Evolutionary conservation across 345 rosid genomes (phyloP), one percentile per base, ranked within the genome.

Genomic region (Eucalyptus polybractea): DNA sequence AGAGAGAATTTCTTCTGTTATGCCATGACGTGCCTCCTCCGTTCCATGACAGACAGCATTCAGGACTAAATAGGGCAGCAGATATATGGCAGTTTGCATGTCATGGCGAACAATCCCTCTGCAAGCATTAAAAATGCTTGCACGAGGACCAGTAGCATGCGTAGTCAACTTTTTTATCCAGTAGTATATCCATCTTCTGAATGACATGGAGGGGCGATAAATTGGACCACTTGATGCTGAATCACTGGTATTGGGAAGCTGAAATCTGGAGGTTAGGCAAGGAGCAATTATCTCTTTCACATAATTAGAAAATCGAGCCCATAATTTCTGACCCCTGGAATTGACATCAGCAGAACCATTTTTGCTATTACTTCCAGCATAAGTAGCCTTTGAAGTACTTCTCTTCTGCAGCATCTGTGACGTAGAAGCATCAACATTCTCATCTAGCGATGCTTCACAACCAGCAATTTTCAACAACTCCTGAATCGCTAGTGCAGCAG

Each of bases 401-500:
- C 92, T 93, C 33, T 90, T 92, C 92, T 92, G 92, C 92, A 50
- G 83, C 33, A 47, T 76, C 45, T 90, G 92, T 50, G 94, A 91
- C 45, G 87, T 90, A 89, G 93, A 93, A 91, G 93, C 88, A 90
- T 90, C 90, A 92, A 89, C 92, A 93, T 93, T 95, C 90, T 93
- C 97, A 94, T 96, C 98, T 86, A 97, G 91, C 25, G 99, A 97
- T 93, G 99, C 98, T 92, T 95, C 97, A 93, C 99, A 97, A 88
- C 99, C 99, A 88, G 99, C 99, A 92, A 97, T 93, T 94, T 97
- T 96, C 85, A 97, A 94, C 93, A 97, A 93, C 91, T 97, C 99
- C 89, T 97, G 99, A 93, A 97, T 97, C 65, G 99, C 99, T 94
- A 97, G 93, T 89, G 99, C 99, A 91, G 99, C 98, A 40, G 99